Conservation (phyloP, 371 early-diverging fungal genomes). For the Syncephalastrum sp. region DNA sequence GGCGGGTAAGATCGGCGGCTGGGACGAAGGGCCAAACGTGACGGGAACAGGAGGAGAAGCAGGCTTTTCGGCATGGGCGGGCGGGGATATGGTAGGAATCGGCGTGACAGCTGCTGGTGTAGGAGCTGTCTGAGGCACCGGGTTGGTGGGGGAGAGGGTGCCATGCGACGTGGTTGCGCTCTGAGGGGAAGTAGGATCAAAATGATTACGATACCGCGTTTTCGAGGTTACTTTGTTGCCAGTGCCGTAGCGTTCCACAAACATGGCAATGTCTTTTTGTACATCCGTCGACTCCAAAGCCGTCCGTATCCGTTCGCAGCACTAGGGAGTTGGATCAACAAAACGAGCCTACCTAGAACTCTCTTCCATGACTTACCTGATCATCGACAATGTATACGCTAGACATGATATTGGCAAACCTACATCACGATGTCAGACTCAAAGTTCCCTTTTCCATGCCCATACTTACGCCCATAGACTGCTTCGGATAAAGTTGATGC, state of each 20-base stretch:
- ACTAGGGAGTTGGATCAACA: constrained; percentile 8
- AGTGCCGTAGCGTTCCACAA: constrained; percentile 10
- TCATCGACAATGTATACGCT: constrained; percentile 28
- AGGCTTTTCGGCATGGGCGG: too few relatives aligned
- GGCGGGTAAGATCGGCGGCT: too few relatives aligned
- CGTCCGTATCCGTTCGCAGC: constrained; percentile 23
- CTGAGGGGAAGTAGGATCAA: too few relatives aligned
- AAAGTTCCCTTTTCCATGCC: not conserved
- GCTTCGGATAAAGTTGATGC: constrained; percentile 22
- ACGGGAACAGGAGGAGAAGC: too few relatives aligned
- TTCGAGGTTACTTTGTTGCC: constrained; percentile 6
- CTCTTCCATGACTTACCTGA: constrained; percentile 15
- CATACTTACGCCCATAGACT: constrained; percentile 25
- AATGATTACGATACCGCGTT: too few relatives aligned
- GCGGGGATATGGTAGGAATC: too few relatives aligned
- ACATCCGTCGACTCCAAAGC: constrained; percentile 27
- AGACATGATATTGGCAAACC: constrained; percentile 30
- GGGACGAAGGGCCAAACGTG: too few relatives aligned
- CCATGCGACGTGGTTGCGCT: too few relatives aligned
- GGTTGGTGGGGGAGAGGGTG: too few relatives aligned
- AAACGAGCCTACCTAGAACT: not conserved
- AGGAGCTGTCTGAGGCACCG: too few relatives aligned
- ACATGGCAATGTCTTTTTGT: constrained; percentile 16
- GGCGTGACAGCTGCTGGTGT: too few relatives aligned
- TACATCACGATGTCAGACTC: not conserved